These are phyloP conservation scores for Torulaspora maleeae DNA, from an alignment of 805 yeast genomes.

Conservation along the genomic window DNA sequence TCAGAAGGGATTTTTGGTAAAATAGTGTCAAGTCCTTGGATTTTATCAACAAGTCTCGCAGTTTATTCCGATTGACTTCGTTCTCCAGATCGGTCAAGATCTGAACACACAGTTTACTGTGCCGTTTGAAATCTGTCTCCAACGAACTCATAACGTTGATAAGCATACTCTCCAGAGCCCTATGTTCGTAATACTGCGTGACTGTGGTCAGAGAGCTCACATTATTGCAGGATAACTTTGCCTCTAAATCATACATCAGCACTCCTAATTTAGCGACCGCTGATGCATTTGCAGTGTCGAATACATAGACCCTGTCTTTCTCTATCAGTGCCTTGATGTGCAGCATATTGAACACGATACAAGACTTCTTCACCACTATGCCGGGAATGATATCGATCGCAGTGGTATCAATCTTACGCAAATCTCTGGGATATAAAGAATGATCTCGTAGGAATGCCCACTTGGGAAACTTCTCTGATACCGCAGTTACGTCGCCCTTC, in stretches of 20 bases:
- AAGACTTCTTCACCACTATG: conserved; percentile 69
- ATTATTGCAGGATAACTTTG: conserved; percentile 47
- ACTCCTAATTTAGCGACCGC: conserved; percentile 68
- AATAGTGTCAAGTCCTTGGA: conserved; percentile 69
- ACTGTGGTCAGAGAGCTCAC: conserved; percentile 21
- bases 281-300: conserved; percentile 56
- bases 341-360: conserved; percentile 75
- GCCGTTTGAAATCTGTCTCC: conserved; percentile 67
- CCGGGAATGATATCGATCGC: conserved; percentile 84
- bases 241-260: conserved; percentile 78
- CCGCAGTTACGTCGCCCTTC: conserved; percentile 68
- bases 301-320: conserved; percentile 70
- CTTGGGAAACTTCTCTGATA: conserved; percentile 75
- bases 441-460: conserved; percentile 69
- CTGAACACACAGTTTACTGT: conserved; percentile 52
- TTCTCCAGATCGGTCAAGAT: conserved; percentile 70
- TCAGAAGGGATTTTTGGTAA: conserved; percentile 68
- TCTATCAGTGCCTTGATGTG: conserved; percentile 90
- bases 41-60: conserved; percentile 66
- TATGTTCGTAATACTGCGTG: conserved; percentile 65
- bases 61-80: conserved; percentile 68
- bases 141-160: conserved; percentile 74
- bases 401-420: conserved; percentile 72
- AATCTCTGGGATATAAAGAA: conserved; percentile 77
- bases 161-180: conserved; percentile 76